Percentiles rank a stretch among this genome's conserved stretches.
phyloP scores from a whole-genome alignment of 352 stramenopile genomes.

The Phytopythium litorale region DNA sequence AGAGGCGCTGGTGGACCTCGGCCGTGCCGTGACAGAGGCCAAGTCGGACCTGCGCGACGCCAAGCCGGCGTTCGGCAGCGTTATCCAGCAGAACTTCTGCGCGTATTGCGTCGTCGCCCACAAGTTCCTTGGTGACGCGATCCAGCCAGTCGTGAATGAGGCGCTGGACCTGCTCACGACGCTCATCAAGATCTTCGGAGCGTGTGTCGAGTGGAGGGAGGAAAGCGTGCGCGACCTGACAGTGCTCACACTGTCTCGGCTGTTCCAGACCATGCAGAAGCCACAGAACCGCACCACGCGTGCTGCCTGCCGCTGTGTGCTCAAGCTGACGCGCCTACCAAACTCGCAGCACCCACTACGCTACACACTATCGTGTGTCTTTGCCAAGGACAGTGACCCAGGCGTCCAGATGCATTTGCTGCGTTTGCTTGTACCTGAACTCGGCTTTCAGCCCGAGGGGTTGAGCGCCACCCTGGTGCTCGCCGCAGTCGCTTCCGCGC shows the following conservation, averaged over 20 bases:
- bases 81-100: conserved; percentile 61
- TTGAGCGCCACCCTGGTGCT: conserved; percentile 58
- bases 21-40: conserved; percentile 62
- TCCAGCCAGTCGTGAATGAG: conserved; percentile 72
- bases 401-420: conserved; percentile 84
- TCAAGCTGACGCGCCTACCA: conserved; percentile 66
- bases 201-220: conserved; percentile 73
- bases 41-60: conserved; percentile 71
- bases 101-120: conserved; percentile 63
- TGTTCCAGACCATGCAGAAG: conserved; percentile 74
- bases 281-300: conserved; percentile 73
- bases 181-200: conserved; percentile 71
- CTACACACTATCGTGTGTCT: conserved; percentile 71
- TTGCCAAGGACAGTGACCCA: conserved; percentile 59
- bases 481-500: conserved; percentile 33
- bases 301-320: conserved; percentile 63
- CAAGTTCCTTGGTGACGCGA: conserved; percentile 53
- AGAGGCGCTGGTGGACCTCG: conserved; percentile 70
- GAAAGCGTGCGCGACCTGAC: conserved; percentile 53
- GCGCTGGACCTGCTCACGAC: conserved; percentile 65
- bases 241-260: conserved; percentile 53
- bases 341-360: conserved; percentile 60
- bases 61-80: conserved; percentile 50
- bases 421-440: conserved; percentile 66
- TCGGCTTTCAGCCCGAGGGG: conserved; percentile 69